Percentiles rank a stretch among this genome's conserved stretches.
phyloP scores from a whole-genome alignment of 2,329 filamentous ascomycete genomes.

The Fusarium compactum region DNA sequence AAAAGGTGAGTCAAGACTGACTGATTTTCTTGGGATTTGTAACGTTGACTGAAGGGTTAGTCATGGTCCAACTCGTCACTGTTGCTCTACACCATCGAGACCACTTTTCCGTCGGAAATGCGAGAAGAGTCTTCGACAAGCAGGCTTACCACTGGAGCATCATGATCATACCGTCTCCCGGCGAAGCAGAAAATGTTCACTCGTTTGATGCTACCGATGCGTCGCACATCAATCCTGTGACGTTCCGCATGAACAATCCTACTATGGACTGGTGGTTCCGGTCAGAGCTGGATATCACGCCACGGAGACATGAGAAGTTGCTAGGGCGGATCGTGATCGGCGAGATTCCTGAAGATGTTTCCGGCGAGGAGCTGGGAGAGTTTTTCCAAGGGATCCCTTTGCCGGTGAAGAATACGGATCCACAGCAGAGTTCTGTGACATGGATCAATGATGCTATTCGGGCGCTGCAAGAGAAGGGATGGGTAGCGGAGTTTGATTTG shows the following conservation, averaged over 20 bases:
- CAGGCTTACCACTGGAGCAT: slow-evolving; percentile 52
- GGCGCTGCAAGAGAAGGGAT: slow-evolving; percentile 44
- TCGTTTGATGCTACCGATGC: slow-evolving; percentile 50
- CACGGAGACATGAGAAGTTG: slow-evolving; percentile 40
- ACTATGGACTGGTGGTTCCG: slow-evolving; percentile 51
- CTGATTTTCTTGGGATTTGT: no score
- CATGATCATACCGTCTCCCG: slow-evolving; percentile 41
- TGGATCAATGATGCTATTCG: slow-evolving; percentile 48
- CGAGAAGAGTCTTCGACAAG: slow-evolving; percentile 42
- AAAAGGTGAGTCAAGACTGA: background rate
- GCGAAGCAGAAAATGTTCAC: slow-evolving; percentile 24
- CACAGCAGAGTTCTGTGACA: slow-evolving; percentile 53
- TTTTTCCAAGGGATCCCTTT: slow-evolving; percentile 45
- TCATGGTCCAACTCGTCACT: slow-evolving; percentile 38
- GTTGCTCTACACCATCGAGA: slow-evolving; percentile 49
- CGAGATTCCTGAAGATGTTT: slow-evolving; percentile 31
- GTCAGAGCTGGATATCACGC: slow-evolving; percentile 29
- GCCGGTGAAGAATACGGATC: slow-evolving; percentile 50
- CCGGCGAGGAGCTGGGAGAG: slow-evolving; percentile 32
- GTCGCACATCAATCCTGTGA: slow-evolving; percentile 48
- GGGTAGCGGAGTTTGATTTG: slow-evolving; percentile 44
- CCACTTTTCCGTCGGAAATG: slow-evolving; percentile 43
- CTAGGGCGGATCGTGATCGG: slow-evolving; percentile 49
- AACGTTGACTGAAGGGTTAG: background rate
- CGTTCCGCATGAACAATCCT: slow-evolving; percentile 50